These are phyloP conservation scores for Smittium culicis DNA, from an alignment of 371 early-diverging fungal species.

Conservation along the genomic window DNA sequence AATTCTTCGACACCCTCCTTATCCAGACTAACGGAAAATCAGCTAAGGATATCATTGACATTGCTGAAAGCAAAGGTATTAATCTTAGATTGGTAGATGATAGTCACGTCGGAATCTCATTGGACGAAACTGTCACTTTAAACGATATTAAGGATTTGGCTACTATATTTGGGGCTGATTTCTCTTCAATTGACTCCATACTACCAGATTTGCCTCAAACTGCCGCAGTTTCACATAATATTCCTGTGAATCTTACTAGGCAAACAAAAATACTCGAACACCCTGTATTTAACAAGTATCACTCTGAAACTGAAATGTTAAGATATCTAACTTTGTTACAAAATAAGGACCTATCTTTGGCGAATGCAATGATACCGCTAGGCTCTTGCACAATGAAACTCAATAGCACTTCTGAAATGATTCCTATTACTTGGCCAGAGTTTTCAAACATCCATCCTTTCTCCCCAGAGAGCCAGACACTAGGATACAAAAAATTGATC, in stretches of 20 bases:
- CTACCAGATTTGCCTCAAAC: slow-evolving; percentile 29
- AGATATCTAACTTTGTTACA: slow-evolving; percentile 86
- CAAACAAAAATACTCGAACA: slow-evolving; percentile 65
- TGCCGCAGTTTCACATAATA: slow-evolving; percentile 28
- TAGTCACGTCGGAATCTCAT: slow-evolving; percentile 59
- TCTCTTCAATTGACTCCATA: slow-evolving; percentile 19
- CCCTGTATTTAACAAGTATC: slow-evolving; percentile 83
- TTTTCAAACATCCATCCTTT: slow-evolving; percentile 91
- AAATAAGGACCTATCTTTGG: slow-evolving; percentile 87
- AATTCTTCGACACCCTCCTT: slow-evolving; percentile 87
- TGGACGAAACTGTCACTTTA: slow-evolving; percentile 81
- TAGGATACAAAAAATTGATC: slow-evolving; percentile 75
- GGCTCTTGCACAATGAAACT: slow-evolving; percentile 98
- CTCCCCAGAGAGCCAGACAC: slow-evolving; percentile 78
- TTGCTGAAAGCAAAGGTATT: slow-evolving; percentile 61
- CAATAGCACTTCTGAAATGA: slow-evolving; percentile 95
- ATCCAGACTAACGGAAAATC: slow-evolving; percentile 48
- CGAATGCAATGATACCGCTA: slow-evolving; percentile 94
- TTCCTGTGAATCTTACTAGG: slow-evolving; percentile 55
- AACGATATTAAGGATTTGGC: slow-evolving; percentile 63
- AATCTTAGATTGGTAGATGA: slow-evolving; percentile 72
- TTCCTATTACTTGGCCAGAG: slow-evolving; percentile 94
- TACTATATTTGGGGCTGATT: slow-evolving; percentile 44
- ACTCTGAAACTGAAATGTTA: slow-evolving; percentile 97
- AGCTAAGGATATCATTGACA: slow-evolving; percentile 43